Evolutionary conservation across 2,329 filamentous ascomycete genomes (phyloP).

Genomic region (Talaromyces sp.): DNA sequence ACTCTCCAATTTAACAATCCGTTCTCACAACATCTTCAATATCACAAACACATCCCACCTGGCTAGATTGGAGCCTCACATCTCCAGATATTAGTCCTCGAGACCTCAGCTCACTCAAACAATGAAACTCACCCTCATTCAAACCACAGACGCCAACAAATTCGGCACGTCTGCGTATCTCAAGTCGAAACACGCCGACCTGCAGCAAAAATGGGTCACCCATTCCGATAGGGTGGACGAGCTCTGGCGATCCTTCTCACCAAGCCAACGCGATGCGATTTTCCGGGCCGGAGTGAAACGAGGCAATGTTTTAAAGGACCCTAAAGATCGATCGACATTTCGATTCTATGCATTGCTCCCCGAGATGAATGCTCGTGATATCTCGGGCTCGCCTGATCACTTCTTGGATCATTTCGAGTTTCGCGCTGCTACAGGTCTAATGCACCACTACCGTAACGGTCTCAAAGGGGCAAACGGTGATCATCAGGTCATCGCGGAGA

Average conservation of each 20-base stretch:
- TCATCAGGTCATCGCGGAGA: neutral
- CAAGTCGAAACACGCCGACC: neutral
- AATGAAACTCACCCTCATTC: neutral
- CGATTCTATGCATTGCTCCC: neutral
- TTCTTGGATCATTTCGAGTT: constrained; percentile 5
- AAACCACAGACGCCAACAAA: neutral
- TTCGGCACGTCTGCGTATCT: neutral
- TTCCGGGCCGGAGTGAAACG: neutral
- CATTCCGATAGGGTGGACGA: neutral
- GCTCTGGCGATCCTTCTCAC: constrained; percentile 3
- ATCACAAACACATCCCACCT: neutral
- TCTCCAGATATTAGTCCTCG: neutral
- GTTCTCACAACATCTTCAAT: neutral
- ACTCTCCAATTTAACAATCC: too few species aligned
- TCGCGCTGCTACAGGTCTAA: neutral
- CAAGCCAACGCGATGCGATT: neutral
- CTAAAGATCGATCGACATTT: neutral
- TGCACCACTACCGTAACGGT: neutral
- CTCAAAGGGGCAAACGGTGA: constrained; percentile 1
- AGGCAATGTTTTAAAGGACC: neutral
- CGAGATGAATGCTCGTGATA: constrained; percentile 4
- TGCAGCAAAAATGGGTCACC: neutral
- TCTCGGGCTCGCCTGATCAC: neutral
- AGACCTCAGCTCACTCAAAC: neutral
- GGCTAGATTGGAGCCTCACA: neutral